Conservation (phyloP, 352 stramenopile species). For the Phytophthora macrochlamydospora region DNA sequence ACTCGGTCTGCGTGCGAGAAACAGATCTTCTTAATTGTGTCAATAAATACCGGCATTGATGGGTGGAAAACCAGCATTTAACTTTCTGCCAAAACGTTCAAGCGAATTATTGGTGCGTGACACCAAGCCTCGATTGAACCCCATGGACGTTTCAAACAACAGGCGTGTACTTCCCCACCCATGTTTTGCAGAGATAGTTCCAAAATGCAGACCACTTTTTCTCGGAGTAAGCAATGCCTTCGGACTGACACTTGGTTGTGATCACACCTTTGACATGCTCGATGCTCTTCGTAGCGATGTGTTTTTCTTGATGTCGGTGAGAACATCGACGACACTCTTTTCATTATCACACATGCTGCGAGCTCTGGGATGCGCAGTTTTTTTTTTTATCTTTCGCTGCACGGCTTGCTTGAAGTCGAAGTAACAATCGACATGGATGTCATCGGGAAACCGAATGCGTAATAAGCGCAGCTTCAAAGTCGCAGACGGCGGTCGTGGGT, state of each 20-base stretch:
- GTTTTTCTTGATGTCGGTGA: background rate
- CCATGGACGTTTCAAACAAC: background rate
- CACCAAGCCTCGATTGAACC: background rate
- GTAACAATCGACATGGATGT: conserved; percentile 1
- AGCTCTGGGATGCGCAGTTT: background rate
- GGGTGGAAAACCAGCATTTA: background rate
- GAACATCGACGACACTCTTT: background rate
- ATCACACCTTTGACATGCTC: background rate
- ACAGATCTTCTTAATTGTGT: background rate
- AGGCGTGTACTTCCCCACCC: background rate
- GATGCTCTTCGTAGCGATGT: background rate
- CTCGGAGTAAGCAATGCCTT: background rate
- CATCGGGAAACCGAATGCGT: conserved; percentile 9
- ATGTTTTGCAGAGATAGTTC: background rate
- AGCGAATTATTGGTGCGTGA: background rate
- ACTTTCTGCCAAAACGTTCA: background rate
- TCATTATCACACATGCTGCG: background rate
- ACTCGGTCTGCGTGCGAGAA: background rate
- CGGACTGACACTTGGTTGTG: background rate
- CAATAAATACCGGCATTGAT: background rate
- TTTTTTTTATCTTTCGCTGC: background rate
- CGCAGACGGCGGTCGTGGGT: conserved; percentile 5
- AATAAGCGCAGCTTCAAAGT: conserved; percentile 14
- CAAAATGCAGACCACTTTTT: background rate
- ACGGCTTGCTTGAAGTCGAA: conserved; percentile 10